These are phyloP conservation scores for Salix koriyanagi DNA, from an alignment of 345 rosid genomes.

Conservation along the genomic window DNA sequence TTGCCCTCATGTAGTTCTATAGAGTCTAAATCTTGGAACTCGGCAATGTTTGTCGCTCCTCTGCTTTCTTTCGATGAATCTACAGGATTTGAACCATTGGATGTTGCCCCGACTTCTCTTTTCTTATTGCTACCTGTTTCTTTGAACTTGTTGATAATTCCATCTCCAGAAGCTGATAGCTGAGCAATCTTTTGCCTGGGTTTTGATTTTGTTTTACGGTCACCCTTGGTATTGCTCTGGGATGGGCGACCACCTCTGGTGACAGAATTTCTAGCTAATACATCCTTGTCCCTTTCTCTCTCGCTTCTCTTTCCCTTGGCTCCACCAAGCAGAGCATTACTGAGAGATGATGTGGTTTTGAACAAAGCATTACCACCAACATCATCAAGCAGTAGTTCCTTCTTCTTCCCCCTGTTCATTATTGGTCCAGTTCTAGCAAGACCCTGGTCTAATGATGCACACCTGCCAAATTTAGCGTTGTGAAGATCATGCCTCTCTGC, in stretches of 20 bases:
- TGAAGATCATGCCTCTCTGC: constrained; percentile 17
- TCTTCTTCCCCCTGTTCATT: constrained; percentile 49
- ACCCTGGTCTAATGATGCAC: constrained; percentile 23
- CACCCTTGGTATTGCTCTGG: constrained; percentile 30
- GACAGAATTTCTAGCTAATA: constrained; percentile 15
- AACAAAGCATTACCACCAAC: constrained; percentile 38
- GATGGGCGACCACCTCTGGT: constrained; percentile 36
- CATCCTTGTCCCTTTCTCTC: constrained; percentile 41
- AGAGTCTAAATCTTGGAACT: constrained; percentile 32
- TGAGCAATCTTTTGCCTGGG: constrained; percentile 50
- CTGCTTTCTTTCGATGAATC: constrained; percentile 24
- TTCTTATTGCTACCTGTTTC: constrained; percentile 30
- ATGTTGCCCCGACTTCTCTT: constrained; percentile 19
- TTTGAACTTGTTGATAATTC: constrained; percentile 26
- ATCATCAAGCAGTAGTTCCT: constrained; percentile 48
- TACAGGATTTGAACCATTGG: constrained; percentile 12
- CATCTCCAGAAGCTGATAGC: constrained; percentile 39
- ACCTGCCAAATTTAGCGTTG: constrained; percentile 19
- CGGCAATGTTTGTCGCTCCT: constrained; percentile 6
- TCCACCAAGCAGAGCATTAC: constrained; percentile 28
- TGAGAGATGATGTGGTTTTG: constrained; percentile 26
- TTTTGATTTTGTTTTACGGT: constrained; percentile 51
- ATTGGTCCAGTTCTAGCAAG: constrained; percentile 39
- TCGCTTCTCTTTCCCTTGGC: constrained; percentile 62
- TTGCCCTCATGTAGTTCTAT: constrained; percentile 33